phyloP scores from a whole-genome alignment of 176 grass and related monocot genomes.

The Guadua angustifolia region DNA sequence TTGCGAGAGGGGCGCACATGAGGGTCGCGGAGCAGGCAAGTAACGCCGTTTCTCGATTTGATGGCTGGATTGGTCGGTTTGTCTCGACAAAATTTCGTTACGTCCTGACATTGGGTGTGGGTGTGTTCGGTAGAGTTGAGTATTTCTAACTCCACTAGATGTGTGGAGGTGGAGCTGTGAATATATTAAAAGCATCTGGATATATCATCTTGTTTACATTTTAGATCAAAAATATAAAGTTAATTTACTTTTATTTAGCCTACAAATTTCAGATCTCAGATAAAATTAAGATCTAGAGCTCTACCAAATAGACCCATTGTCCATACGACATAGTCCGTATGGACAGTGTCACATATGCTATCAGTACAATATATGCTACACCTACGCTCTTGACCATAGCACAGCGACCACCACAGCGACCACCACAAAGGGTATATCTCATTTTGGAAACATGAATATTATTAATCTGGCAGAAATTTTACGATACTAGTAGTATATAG shows the following conservation, averaged over 20 bases:
- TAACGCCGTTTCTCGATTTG: not conserved
- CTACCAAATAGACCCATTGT: no score
- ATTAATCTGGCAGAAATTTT: not conserved
- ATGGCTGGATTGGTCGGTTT: not conserved
- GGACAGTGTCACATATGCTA: conserved; percentile 6
- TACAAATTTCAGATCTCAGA: no score
- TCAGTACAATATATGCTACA: not conserved
- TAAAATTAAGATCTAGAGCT: no score
- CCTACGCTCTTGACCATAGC: not conserved
- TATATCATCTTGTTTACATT: no score
- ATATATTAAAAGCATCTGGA: no score
- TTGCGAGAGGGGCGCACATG: not conserved
- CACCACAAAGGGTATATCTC: not conserved
- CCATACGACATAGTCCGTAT: conserved; percentile 31
- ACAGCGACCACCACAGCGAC: not conserved
- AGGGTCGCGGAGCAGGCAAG: not conserved
- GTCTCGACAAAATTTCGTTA: conserved; percentile 30
- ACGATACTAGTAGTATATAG: no score
- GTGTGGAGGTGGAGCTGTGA: no score
- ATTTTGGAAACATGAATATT: not conserved
- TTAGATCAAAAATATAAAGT: no score
- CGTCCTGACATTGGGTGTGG: not conserved
- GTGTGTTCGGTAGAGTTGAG: no score
- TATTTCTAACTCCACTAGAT: no score
- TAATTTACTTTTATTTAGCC: no score